Evolutionary conservation across 139 green algal species (phyloP).

Genomic region (Asterochloris erici): DNA sequence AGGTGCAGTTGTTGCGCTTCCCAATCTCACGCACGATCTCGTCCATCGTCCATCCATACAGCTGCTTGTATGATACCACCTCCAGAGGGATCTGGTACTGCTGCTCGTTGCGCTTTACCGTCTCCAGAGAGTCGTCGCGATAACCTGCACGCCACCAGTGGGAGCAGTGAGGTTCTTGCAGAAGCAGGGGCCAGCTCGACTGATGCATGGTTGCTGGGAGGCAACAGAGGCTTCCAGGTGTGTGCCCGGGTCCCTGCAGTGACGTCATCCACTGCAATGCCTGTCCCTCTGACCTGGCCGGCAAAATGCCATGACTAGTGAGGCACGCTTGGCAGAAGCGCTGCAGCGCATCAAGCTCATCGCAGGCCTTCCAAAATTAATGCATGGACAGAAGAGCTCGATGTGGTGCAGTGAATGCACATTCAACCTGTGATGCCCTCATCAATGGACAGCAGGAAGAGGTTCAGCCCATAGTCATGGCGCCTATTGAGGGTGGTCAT

Average conservation of each 20-base stretch:
- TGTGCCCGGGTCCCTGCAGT: neutral
- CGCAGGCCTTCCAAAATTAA: too few species aligned
- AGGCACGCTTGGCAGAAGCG: too few species aligned
- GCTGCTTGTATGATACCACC: constrained; percentile 90
- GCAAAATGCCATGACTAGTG: neutral
- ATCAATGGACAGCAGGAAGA: constrained; percentile 96
- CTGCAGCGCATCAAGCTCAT: too few species aligned
- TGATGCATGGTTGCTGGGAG: too few species aligned
- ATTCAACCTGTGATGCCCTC: constrained; percentile 84
- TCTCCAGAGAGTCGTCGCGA: constrained; percentile 93
- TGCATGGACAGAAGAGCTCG: too few species aligned
- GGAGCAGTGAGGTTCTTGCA: too few species aligned
- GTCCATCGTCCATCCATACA: constrained; percentile 99
- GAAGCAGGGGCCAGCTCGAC: too few species aligned
- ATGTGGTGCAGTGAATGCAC: too few species aligned
- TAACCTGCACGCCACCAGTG: constrained; percentile 45
- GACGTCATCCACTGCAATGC: neutral
- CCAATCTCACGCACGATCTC: constrained; percentile 93
- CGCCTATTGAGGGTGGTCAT: constrained; percentile 86
- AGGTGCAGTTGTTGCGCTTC: constrained; percentile 95
- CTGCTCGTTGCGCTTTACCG: constrained; percentile 91
- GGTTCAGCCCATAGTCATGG: constrained; percentile 84
- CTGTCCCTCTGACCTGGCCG: neutral
- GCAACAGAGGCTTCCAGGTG: too few species aligned
- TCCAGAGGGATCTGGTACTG: constrained; percentile 72